phyloP scores from a whole-genome alignment of 2,329 filamentous ascomycete species.

The Raffaelea deltoideospora region DNA sequence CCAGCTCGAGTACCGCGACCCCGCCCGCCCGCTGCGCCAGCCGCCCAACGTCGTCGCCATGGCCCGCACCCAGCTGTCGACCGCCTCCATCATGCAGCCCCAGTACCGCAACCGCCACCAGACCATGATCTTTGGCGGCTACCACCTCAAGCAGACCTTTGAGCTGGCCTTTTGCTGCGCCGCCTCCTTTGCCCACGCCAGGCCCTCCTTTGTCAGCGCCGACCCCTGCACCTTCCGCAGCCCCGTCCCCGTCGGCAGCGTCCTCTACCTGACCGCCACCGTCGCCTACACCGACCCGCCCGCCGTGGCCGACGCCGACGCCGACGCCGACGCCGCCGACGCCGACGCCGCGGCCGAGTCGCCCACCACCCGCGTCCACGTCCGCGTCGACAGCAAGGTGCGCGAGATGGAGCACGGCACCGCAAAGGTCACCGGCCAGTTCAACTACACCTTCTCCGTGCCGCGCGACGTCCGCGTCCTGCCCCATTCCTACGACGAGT shows the following conservation, averaged over 20 bases:
- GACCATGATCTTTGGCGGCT: slow-evolving; percentile 69
- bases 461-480: slow-evolving; percentile 21
- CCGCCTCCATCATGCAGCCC: slow-evolving; percentile 62
- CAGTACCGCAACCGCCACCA: slow-evolving; percentile 40
- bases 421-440: slow-evolving; percentile 54
- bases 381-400: slow-evolving; percentile 58
- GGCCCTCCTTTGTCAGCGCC: slow-evolving; percentile 56
- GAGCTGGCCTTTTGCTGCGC: slow-evolving; percentile 65
- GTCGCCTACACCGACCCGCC: slow-evolving; percentile 56
- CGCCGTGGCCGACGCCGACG: slow-evolving; percentile 26
- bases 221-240: slow-evolving; percentile 64
- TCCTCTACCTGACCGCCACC: slow-evolving; percentile 57
- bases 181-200: slow-evolving; percentile 52
- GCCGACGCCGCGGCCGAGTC: slow-evolving; percentile 11
- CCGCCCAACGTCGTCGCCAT: slow-evolving; percentile 33
- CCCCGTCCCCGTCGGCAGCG: slow-evolving; percentile 59
- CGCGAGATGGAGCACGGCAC: slow-evolving; percentile 48
- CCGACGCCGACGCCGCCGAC: slow-evolving; percentile 31
- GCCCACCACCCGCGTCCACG: slow-evolving; percentile 40
- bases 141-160: slow-evolving; percentile 59
- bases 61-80: slow-evolving; percentile 40
- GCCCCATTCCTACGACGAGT: slow-evolving; percentile 24
- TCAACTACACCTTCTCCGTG: slow-evolving; percentile 50
- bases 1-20: slow-evolving; percentile 29
- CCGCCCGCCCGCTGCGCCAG: slow-evolving; percentile 16